These are phyloP conservation scores for Exophiala calicioides DNA, from an alignment of 2,329 filamentous ascomycete genomes.

Conservation along the genomic window DNA sequence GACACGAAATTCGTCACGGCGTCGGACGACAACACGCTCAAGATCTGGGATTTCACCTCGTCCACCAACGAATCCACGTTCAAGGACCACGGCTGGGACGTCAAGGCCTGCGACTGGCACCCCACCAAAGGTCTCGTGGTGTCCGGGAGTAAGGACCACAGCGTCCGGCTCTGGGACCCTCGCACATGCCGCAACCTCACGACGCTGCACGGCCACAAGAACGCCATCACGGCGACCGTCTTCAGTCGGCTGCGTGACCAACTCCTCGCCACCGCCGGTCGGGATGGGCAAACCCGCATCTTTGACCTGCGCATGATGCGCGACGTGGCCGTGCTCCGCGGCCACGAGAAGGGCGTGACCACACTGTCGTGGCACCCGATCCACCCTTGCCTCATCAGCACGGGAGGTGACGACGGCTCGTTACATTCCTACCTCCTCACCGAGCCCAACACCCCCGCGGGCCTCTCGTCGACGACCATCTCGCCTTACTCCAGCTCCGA, in stretches of 20 bases:
- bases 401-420: constrained; percentile 84
- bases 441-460: constrained; percentile 81
- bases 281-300: constrained; percentile 88
- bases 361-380: constrained; percentile 92
- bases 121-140: constrained; percentile 90
- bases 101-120: constrained; percentile 97
- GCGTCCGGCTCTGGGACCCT: constrained; percentile 98
- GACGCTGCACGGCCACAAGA: constrained; percentile 94
- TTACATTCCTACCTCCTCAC: constrained; percentile 94
- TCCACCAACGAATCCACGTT: constrained; percentile 80
- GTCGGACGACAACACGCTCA: constrained; percentile 87
- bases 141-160: constrained; percentile 94
- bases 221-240: constrained; percentile 87
- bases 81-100: constrained; percentile 96
- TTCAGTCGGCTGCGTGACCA: constrained; percentile 85
- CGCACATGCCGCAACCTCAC: constrained; percentile 85
- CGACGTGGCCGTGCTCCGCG: constrained; percentile 88
- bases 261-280: constrained; percentile 85
- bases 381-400: constrained; percentile 84
- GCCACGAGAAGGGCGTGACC: constrained; percentile 94
- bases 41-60: constrained; percentile 93
- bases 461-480: constrained; percentile 60
- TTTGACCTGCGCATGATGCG: constrained; percentile 99
- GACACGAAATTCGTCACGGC: constrained; percentile 96
- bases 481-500: constrained; percentile 86